Percentiles rank a stretch among this genome's conserved stretches.
These are phyloP conservation scores for Fusarium circinatum DNA, from an alignment of 2,329 filamentous ascomycete species.

Conservation along the genomic window DNA sequence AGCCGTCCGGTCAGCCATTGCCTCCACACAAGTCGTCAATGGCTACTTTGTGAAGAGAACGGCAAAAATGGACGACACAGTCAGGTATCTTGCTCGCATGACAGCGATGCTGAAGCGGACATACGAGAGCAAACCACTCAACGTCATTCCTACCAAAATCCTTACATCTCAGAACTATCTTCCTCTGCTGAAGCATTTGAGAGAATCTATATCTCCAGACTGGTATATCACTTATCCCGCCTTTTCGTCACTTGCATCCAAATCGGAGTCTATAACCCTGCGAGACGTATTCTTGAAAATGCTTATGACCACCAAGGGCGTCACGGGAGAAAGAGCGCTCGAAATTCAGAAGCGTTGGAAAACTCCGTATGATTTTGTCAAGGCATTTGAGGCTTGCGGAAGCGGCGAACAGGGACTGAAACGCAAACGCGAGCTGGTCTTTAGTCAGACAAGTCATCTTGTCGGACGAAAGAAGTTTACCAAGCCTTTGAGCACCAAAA, in stretches of 20 bases:
- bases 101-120: conserved; percentile 73
- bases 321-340: conserved; percentile 81
- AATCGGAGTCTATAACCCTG: conserved; percentile 78
- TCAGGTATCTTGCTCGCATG: conserved; percentile 78
- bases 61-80: conserved; percentile 79
- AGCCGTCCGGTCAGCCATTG: conserved; percentile 76
- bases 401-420: conserved; percentile 61
- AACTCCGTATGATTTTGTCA: conserved; percentile 77
- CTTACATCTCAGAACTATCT: conserved; percentile 74
- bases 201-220: conserved; percentile 58
- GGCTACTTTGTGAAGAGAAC: conserved; percentile 84
- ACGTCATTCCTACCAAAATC: conserved; percentile 73
- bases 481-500: conserved; percentile 72
- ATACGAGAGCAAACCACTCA: conserved; percentile 68
- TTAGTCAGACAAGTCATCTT: conserved; percentile 64
- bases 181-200: conserved; percentile 68
- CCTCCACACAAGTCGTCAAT: conserved; percentile 80
- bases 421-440: conserved; percentile 69
- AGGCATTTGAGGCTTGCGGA: conserved; percentile 71
- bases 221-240: conserved; percentile 76
- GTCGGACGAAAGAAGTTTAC: conserved; percentile 76
- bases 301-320: conserved; percentile 81
- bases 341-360: conserved; percentile 84
- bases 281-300: conserved; percentile 84
- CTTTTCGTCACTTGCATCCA: conserved; percentile 78